A percentile compares a stretch with the other conserved stretches of the same genome.
Conservation (phyloP, 805 yeast species). For the Barnettozyma salicaria region DNA sequence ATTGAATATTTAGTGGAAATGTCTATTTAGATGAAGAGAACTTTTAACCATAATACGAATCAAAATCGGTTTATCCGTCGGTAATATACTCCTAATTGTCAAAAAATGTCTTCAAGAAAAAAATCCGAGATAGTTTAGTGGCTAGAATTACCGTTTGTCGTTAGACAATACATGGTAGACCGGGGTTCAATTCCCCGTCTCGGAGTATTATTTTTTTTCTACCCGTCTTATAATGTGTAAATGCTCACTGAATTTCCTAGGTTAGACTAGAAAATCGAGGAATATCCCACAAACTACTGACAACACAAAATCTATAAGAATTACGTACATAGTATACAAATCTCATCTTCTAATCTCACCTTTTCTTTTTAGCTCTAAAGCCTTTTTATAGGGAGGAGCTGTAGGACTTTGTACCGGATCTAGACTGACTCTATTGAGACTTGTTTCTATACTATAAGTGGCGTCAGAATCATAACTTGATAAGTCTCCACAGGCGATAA, state of each 20-base stretch:
- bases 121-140: conserved; percentile 1
- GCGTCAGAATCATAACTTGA: conserved; percentile 91
- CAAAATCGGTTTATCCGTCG: no score
- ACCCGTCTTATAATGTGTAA: no score
- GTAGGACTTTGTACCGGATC: conserved; percentile 96
- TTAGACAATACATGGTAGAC: conserved; percentile 5
- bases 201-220: conserved; percentile 4
- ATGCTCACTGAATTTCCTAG: no score
- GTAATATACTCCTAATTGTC: no score
- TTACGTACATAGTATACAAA: not conserved
- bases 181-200: conserved; percentile 10
- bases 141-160: conserved; percentile 1
- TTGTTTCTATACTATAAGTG: conserved; percentile 51
- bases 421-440: conserved; percentile 41
- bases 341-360: conserved; percentile 45
- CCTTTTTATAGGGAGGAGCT: conserved; percentile 93
- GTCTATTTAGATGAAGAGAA: no score
- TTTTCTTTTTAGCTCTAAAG: conserved; percentile 76
- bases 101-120: no score
- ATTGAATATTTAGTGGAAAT: no score
- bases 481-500: conserved; percentile 92
- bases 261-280: no score
- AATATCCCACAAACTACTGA: no score
- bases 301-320: no score
- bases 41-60: no score